Conservation (phyloP, 306 rosid genomes). For the Sophora flavescens region DNA sequence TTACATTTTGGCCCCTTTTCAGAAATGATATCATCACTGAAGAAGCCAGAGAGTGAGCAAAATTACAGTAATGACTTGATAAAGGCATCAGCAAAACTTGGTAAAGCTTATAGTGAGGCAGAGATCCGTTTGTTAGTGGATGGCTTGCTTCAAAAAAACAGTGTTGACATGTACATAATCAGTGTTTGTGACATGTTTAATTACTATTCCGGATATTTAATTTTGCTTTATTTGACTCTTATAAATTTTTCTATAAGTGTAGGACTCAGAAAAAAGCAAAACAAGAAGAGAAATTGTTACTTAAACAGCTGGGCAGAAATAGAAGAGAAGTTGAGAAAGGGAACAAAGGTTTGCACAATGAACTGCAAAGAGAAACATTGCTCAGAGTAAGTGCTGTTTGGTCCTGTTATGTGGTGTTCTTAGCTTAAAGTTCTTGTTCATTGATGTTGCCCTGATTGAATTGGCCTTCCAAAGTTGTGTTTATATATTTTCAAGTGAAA, state of each 20-base stretch:
- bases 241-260: constrained; percentile 12
- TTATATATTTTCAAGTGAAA: neutral
- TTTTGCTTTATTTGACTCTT: neutral
- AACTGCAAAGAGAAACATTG: constrained; percentile 56
- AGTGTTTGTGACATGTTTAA: constrained; percentile 23
- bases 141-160: constrained; percentile 55
- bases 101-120: constrained; percentile 56
- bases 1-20: constrained; percentile 26
- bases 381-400: constrained; percentile 55
- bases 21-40: constrained; percentile 63
- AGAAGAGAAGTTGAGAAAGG: constrained; percentile 64
- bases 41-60: constrained; percentile 50
- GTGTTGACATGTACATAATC: constrained; percentile 59
- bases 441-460: neutral
- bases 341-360: constrained; percentile 56
- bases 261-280: constrained; percentile 68
- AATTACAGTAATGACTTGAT: constrained; percentile 49
- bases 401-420: neutral
- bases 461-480: neutral
- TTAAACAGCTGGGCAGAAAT: constrained; percentile 65
- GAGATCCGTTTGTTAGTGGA: constrained; percentile 59
- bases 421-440: neutral
- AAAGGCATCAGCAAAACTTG: constrained; percentile 63
- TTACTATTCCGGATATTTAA: constrained; percentile 24
- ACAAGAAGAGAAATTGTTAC: constrained; percentile 62